Evolutionary conservation across 306 rosid genomes (phyloP).

Genomic region (Lathyrus aphaca): DNA sequence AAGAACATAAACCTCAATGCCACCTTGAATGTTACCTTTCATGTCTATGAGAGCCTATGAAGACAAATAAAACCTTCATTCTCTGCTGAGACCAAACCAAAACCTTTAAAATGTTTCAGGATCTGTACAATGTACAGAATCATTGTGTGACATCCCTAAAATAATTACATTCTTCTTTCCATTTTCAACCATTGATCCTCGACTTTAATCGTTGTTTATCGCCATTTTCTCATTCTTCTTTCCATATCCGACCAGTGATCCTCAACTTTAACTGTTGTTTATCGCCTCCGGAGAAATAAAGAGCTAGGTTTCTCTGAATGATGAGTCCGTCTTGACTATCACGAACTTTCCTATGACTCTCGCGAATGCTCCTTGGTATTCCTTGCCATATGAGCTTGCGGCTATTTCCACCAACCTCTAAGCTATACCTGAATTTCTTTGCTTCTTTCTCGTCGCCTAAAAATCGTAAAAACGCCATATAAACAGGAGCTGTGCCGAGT

Average conservation of each 20-base stretch:
- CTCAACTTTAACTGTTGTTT: slow-evolving; percentile 78
- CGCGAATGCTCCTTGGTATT: slow-evolving; percentile 91
- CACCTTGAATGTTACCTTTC: slow-evolving; percentile 4
- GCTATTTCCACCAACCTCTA: slow-evolving; percentile 88
- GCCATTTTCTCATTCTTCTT: slow-evolving; percentile 78
- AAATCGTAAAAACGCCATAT: slow-evolving; percentile 87
- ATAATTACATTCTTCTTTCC: slow-evolving; percentile 75
- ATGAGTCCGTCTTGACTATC: slow-evolving; percentile 95
- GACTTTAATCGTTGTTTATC: slow-evolving; percentile 74
- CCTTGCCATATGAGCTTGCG: slow-evolving; percentile 94
- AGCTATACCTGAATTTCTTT: slow-evolving; percentile 79
- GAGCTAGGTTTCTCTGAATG: slow-evolving; percentile 83
- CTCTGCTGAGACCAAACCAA: slow-evolving; percentile 37
- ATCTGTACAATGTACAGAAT: slow-evolving; percentile 48
- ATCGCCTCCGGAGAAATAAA: slow-evolving; percentile 85
- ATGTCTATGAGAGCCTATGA: slow-evolving; percentile 1
- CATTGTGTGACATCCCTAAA: slow-evolving; percentile 22
- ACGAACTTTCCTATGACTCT: slow-evolving; percentile 77
- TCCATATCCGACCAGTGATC: slow-evolving; percentile 94
- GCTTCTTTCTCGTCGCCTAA: slow-evolving; percentile 92
- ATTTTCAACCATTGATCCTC: slow-evolving; percentile 85
- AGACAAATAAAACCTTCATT: slow-evolving; percentile 36
- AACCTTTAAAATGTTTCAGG: slow-evolving; percentile 32
- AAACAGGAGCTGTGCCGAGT: slow-evolving; percentile 74
- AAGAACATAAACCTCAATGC: not conserved